Conservation (phyloP, 2,329 filamentous ascomycete species). For the Chaetomium strumarium region DNA sequence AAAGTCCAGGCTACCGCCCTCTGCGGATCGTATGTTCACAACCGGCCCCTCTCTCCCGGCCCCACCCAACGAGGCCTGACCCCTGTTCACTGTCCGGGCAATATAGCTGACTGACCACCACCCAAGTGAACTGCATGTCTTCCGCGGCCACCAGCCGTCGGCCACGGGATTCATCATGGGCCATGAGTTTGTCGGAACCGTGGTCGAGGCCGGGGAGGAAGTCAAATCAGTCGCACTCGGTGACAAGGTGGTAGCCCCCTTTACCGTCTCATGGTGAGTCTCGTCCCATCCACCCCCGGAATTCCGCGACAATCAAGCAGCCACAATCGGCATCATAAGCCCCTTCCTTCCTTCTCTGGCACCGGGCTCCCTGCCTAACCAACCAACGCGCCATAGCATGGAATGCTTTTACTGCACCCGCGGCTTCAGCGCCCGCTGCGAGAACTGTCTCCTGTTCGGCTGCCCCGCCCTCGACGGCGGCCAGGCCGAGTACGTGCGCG, state of each 20-base stretch:
- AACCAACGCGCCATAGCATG: conserved; percentile 37
- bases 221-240: conserved; percentile 67
- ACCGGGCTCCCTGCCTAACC: neutral
- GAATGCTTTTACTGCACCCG: conserved; percentile 81
- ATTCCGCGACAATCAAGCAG: neutral
- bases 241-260: conserved; percentile 76
- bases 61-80: neutral
- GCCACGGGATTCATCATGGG: conserved; percentile 63
- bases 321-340: neutral
- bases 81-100: neutral
- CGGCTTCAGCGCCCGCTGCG: conserved; percentile 72
- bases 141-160: conserved; percentile 71
- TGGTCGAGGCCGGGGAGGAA: conserved; percentile 59
- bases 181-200: conserved; percentile 79
- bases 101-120: neutral
- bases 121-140: conserved; percentile 74
- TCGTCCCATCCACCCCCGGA: neutral
- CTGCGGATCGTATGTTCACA: conserved; percentile 68
- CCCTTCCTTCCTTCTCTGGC: neutral
- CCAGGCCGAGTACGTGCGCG: conserved; percentile 76
- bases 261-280: conserved; percentile 69
- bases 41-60: conserved; percentile 3
- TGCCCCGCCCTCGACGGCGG: conserved; percentile 63
- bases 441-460: conserved; percentile 65
- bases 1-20: conserved; percentile 78